Conservation (phyloP, 1,139 yeast genomes). For the Geotrichum siamense region DNA sequence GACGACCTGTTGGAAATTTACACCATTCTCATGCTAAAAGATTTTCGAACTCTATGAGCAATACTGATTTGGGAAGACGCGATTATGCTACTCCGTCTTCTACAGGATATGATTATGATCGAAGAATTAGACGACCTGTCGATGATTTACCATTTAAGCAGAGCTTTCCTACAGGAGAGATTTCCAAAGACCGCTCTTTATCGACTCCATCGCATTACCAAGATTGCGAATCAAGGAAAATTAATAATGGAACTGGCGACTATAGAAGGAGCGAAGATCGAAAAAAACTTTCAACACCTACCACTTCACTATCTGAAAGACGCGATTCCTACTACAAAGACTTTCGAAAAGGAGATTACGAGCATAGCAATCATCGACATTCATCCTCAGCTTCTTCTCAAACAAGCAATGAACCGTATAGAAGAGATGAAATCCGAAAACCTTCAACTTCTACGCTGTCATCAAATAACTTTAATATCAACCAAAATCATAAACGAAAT, state of each 20-base stretch:
- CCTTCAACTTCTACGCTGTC: background rate
- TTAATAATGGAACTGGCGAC: background rate
- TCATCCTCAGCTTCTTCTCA: background rate
- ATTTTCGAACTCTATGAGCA: background rate
- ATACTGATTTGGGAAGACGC: background rate
- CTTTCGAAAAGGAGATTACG: background rate
- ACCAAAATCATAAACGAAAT: too few relatives aligned
- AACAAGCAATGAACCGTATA: background rate
- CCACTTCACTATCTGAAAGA: background rate
- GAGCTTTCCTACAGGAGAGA: background rate
- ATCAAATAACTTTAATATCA: too few relatives aligned
- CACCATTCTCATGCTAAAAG: background rate
- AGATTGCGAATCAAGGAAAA: background rate
- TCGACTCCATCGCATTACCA: background rate
- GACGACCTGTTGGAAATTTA: background rate
- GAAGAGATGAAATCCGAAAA: background rate
- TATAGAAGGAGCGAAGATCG: slow-evolving; percentile 1
- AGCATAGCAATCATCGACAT: background rate
- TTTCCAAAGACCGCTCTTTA: too few relatives aligned
- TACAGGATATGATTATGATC: background rate
- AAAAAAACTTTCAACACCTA: background rate
- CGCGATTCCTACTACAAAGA: slow-evolving; percentile 2
- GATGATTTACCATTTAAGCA: background rate
- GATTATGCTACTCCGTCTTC: background rate
- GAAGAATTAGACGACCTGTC: background rate